phyloP scores from a whole-genome alignment of 805 yeast genomes.

The Saccharomycopsis fermentans region DNA sequence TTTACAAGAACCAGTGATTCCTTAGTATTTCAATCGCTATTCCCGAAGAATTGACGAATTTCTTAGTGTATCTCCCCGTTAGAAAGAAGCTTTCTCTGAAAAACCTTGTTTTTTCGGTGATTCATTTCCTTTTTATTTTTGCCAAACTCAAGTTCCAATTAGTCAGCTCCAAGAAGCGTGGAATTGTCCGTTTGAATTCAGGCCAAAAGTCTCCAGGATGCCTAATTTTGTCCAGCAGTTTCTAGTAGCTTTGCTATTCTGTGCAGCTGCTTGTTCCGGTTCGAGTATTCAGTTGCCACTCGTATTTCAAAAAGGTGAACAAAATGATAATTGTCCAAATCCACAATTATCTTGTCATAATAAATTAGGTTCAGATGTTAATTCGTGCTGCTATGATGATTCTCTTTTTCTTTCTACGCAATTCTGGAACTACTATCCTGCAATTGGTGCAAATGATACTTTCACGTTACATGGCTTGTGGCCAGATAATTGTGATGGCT shows the following conservation, averaged over 20 bases:
- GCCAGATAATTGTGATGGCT: conserved; percentile 85
- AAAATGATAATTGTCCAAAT: neutral
- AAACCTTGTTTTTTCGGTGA: no score
- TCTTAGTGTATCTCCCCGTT: no score
- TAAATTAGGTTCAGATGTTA: neutral
- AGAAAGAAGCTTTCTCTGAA: no score
- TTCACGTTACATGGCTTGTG: conserved; percentile 83
- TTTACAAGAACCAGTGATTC: no score
- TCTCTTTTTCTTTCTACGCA: conserved; percentile 58
- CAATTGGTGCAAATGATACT: conserved; percentile 57
- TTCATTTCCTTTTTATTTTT: no score
- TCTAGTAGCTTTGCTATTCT: neutral
- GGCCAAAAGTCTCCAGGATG: neutral
- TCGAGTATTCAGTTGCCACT: neutral
- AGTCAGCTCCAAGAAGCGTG: no score
- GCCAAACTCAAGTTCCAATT: no score
- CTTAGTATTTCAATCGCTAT: no score
- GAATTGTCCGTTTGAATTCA: no score
- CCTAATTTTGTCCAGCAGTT: neutral
- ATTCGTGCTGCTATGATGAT: conserved; percentile 17
- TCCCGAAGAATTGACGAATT: no score
- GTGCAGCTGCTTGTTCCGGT: neutral
- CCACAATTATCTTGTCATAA: conserved; percentile 12
- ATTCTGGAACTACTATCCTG: conserved; percentile 84
- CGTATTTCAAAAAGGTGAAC: neutral